Base-by-base conservation (phyloP, 805 yeast genomes). In the Maudiozyma saulgeensis region DNA sequence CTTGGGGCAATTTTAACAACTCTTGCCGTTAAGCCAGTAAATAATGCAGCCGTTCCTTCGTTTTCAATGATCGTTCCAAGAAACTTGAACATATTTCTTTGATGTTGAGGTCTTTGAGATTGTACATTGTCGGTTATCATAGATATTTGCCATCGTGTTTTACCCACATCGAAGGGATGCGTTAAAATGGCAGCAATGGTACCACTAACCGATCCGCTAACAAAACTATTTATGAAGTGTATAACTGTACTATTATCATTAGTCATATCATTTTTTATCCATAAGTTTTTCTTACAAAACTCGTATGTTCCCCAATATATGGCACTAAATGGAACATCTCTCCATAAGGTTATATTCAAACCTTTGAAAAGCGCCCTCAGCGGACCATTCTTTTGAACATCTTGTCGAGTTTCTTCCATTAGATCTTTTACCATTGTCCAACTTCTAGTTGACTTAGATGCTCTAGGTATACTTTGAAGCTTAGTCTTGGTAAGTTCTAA, bases 311-410 rank as follows among this genome's bases (percentile, higher is more conserved):
- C 79, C 99, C 99, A 93, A 67, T 93, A 93, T 1, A 91, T 81
- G 0, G 95, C 97, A 53, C 95, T 84, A 64, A 93, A 93, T 1
- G 99, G 99, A 0, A 91, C 98, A 64, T 93, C 99, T 67, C 99
- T 76, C 96, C 96, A 91, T 15, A 93, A 73, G 0, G 99, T 93
- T 39, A 93, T 75, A 40, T 84, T 81, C 21, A 93, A 70, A 0
- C 99, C 99, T 49, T 83, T 82, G 74, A 89, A 93, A 18, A 93
- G 64, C 0, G 88, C 76, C 2, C 68, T 64, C 2, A 77, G 52
- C 4, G 49, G 13, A 0, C 99, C 99, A 13, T 74, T 72, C 1
- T 61, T 52, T 38, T 68, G 63, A 5, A 87, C 68, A 58, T 83
- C 81, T 2, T 62, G 58, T 45, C 62, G 62, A 28, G 83, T 71